Evolutionary conservation across 164 flowering plant species (phyloP), one percentile per base, ranked within the genome.

Genomic region (Nelumbo lutea): DNA sequence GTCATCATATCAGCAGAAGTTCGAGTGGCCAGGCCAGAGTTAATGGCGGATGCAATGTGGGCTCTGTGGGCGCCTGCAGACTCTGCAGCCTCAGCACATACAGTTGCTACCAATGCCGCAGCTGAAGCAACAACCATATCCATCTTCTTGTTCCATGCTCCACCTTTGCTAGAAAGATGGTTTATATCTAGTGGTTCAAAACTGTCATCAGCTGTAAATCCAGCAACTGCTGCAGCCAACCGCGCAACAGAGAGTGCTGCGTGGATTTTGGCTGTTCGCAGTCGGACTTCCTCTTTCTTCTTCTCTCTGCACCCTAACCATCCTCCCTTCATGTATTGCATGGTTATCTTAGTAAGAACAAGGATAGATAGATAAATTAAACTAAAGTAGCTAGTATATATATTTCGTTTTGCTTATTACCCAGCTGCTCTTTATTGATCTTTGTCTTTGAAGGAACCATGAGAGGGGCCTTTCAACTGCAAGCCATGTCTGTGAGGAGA

Each of bases 41-140:
- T 59, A 59, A 77, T 44, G 42, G 62, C 73, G 5, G 75, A 62
- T 13, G 76, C 62, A 39, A 78, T 71, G n/a, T 52, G 75, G 48
- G 75, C 50, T 62, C 76, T 56, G 42, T 46, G 61, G 7, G 81
- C 81, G 1, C 81, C 81, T 1, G 63, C 64, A 45, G 76, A 68
- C 67, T 78, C 78, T 42, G 81, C 81, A 15, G 76, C 81, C 69
- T 78, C 78, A 38, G 81, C 81, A 62, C 78, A 78, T 1, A 66
- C 78, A n/a, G 76, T 50, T 27, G 78, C 77, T 60, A 78, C 61
- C 57, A 78, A 46, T 9, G 78, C 68, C 53, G 81, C 78, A 51
- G 81, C 78, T 1, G 76, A 65, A 62, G 81, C 72, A 51, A 78
- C 62, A 11, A 65, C 70, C 4, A 57, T 45, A 10, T 66, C 62